Evolutionary conservation across 73 alveolate genomes (phyloP), one percentile per base, ranked within the genome.

Genomic region (Paramecium caudatum): DNA sequence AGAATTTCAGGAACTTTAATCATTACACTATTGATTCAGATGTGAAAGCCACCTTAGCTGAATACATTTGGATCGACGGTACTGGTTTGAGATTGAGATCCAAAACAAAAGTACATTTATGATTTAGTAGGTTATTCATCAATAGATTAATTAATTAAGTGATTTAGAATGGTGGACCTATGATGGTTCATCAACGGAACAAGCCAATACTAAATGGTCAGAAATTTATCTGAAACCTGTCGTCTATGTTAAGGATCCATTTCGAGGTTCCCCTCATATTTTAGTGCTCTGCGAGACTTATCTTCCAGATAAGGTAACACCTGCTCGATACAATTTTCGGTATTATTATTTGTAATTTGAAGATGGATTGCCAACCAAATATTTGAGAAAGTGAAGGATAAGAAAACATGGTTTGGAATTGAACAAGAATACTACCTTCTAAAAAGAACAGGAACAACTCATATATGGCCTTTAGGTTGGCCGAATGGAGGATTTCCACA

Each of bases 111-210:
- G 93, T 93, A 74, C 19, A 0, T n/a, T 41, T 1, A 0, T 27
- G 36, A 16, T 10, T 17, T 15, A 16, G 3, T 74, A 74, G 88
- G 93, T 63, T 46, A 47, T 91, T 34, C 63, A 85, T 19, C 62
- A 82, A 47, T 47, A 82, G 49, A 82, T 91, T 34, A 69, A 30
- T 13, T 17, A 70, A 46, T 55, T 97, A 41, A 87, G 55, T 13
- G 97, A 95, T 36, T 74, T 96, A 55, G 96, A 96, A 63, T 98
- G 93, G 82, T 97, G 99, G 99, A 97, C 97, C 47, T 97, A 96
- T 87, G 99, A 97, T 91, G 99, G 99, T 25, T 92, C 97, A 23
- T 96, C 99, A 33, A 91, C 97, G 62, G 90, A 92, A 37, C 95
- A 97, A 87, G 99, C 99, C 23, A 91, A 61, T n/a, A 97, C 98